A percentile compares a stretch with the other conserved stretches of the same genome.
phyloP scores from a whole-genome alignment of 768 basidiomycete genomes.

The Tulasnella calospora region DNA sequence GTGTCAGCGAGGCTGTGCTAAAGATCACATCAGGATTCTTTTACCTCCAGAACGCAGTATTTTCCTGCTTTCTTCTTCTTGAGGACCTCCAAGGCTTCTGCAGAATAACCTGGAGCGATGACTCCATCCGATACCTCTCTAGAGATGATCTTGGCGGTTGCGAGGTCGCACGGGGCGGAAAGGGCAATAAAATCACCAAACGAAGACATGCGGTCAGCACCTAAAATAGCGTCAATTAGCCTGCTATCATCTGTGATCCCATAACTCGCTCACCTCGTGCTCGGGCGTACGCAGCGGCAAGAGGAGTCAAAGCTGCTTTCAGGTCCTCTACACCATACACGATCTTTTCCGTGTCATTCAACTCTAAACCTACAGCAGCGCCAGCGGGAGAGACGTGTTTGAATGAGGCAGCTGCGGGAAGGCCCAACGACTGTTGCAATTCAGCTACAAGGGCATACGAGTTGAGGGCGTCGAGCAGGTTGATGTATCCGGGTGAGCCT shows the following conservation, averaged over 20 bases:
- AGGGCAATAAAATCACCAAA: constrained; percentile 99
- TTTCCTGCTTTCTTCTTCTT: constrained; percentile 97
- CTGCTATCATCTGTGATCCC: neutral
- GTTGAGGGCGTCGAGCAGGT: constrained; percentile 94
- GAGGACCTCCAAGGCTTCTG: constrained; percentile 83
- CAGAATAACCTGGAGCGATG: constrained; percentile 88
- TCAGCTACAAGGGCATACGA: constrained; percentile 95
- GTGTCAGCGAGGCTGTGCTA: neutral
- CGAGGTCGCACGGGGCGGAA: constrained; percentile 85
- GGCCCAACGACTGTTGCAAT: constrained; percentile 73
- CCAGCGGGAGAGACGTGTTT: constrained; percentile 99
- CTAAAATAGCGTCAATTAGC: constrained; percentile 37
- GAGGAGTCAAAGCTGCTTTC: constrained; percentile 79
- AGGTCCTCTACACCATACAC: constrained; percentile 96
- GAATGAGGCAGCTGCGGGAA: constrained; percentile 97
- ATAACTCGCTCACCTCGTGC: constrained; percentile 65
- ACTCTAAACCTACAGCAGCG: constrained; percentile 82
- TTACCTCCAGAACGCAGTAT: constrained; percentile 92
- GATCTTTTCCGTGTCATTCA: constrained; percentile 79
- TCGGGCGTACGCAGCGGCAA: constrained; percentile 91
- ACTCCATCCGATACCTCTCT: constrained; percentile 98
- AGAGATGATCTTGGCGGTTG: constrained; percentile 95
- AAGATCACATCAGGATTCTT: constrained; percentile 16
- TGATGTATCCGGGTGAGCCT: constrained; percentile 97
- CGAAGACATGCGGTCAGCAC: constrained; percentile 98